Percentiles rank a stretch among this genome's conserved stretches.
phyloP scores from a whole-genome alignment of 805 yeast species.

The Metschnikowia anglica region DNA sequence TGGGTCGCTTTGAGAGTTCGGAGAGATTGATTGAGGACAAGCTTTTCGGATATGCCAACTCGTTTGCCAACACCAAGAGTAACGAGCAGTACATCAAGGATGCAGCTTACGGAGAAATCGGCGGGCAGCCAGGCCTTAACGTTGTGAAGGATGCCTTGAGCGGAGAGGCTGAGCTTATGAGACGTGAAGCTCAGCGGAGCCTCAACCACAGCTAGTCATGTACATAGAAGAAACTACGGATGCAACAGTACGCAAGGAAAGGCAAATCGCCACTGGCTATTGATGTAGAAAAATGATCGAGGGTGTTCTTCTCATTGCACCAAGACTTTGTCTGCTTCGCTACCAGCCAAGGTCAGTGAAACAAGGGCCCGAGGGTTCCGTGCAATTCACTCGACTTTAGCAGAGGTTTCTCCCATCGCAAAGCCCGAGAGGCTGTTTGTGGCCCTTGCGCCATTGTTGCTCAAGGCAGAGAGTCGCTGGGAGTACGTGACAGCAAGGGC shows the following conservation, averaged over 20 bases:
- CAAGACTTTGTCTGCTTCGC: no score
- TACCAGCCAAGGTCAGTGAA: no score
- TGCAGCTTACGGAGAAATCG: slow-evolving; percentile 38
- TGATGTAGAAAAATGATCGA: no score
- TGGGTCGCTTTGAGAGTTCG: slow-evolving; percentile 35
- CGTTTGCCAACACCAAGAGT: slow-evolving; percentile 28
- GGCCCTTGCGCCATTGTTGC: no score
- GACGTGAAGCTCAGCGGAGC: slow-evolving; percentile 37
- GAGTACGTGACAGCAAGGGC: no score
- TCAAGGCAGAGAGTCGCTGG: no score
- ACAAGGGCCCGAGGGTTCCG: no score
- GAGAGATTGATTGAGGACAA: slow-evolving; percentile 37
- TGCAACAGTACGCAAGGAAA: background rate
- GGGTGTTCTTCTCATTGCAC: no score
- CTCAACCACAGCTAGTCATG: slow-evolving; percentile 25
- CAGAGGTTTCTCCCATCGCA: no score
- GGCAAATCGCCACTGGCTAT: background rate
- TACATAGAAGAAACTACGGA: slow-evolving; percentile 12
- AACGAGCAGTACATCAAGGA: slow-evolving; percentile 38
- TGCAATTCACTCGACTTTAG: no score
- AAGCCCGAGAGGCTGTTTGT: no score
- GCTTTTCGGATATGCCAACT: slow-evolving; percentile 31
- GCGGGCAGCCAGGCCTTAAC: slow-evolving; percentile 43
- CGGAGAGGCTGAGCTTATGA: slow-evolving; percentile 38
- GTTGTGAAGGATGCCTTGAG: slow-evolving; percentile 38